Evolutionary conservation across 805 yeast species (phyloP).

Genomic region (Cyberlindnera suaveolens): DNA sequence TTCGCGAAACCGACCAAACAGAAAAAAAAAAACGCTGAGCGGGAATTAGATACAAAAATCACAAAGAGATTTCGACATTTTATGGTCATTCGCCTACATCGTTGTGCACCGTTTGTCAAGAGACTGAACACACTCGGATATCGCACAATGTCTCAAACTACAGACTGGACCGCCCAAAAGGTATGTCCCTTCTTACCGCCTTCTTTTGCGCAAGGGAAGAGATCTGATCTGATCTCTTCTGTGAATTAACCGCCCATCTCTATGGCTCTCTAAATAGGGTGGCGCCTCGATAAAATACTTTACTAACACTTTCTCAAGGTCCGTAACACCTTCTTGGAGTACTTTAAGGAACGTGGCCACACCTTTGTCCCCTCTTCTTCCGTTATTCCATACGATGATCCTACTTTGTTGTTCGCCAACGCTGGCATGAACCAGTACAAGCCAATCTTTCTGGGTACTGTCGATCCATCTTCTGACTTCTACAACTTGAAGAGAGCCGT

Average conservation of each 20-base stretch:
- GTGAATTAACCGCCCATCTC: not conserved
- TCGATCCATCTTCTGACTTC: slow-evolving; percentile 88
- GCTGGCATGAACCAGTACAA: slow-evolving; percentile 99
- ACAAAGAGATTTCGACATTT: not conserved
- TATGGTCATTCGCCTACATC: not conserved
- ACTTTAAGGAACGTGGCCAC: slow-evolving; percentile 63
- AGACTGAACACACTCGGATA: slow-evolving; percentile 8
- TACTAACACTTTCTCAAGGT: slow-evolving; percentile 32
- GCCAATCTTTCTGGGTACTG: slow-evolving; percentile 95
- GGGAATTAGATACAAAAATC: not conserved
- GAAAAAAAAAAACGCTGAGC: slow-evolving; percentile 1
- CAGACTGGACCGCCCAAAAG: slow-evolving; percentile 24
- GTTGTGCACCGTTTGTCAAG: slow-evolving; percentile 2
- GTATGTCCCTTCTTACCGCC: slow-evolving; percentile 11
- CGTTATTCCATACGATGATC: slow-evolving; percentile 96
- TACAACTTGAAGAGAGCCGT: slow-evolving; percentile 80
- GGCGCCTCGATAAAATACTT: too few species aligned
- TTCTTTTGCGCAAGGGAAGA: too few species aligned
- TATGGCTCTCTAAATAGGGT: too few species aligned
- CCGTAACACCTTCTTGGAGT: slow-evolving; percentile 82
- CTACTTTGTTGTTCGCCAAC: slow-evolving; percentile 91
- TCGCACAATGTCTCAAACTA: slow-evolving; percentile 22
- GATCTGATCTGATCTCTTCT: too few species aligned
- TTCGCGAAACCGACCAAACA: too few species aligned
- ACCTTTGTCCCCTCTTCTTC: slow-evolving; percentile 88